Evolutionary conservation across 1,284 basidiomycete genomes (phyloP), one percentile per base, ranked within the genome.

Genomic region (Microbotryum scabiosae): DNA sequence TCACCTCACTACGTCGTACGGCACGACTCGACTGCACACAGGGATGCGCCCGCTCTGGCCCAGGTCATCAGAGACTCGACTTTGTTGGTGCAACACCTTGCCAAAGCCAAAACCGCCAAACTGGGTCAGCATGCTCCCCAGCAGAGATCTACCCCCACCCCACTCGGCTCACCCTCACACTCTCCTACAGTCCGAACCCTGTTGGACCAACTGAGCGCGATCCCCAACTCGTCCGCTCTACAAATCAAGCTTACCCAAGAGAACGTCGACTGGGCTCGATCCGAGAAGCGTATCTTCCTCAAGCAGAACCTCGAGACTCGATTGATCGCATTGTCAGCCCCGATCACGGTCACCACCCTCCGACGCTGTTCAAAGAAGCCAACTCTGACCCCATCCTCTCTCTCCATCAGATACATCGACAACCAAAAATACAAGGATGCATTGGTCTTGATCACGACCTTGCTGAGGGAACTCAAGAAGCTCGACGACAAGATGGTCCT

Each of bases 21-120:
- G 36, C 25, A 58, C 28, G 30, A 21, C 48, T 8, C 48, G 6
- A 41, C 36, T 18, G 36, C 5, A 12, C 8, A 7, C 67, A 93
- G 90, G 71, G 88, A 97, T 78, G 85, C 89, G 6, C 76, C 85
- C 64, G 88, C 87, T 26, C 81, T 98, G 2, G 89, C 92, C 2
- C 83, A 90, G 61, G 85, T 96, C 16, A 89, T 97, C 58, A 87
- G 85, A 0, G 82, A 87, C 36, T 94, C 90, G 0, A 81, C 92
- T 57, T 82, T 85, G 0, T 45, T 66, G 21, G 59, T 66, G n/a
- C 47, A 67, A 30, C 63, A 67, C 48, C 56, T 92, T 2, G 93
- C 94, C 28, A 98, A 98, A 76, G 94, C 96, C 9, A 98, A 98
- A 78, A 97, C 94, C 0, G 93, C 94, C 3, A 97, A 97, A 78